Conservation (phyloP, 2,329 filamentous ascomycete species). For the Leptographium radiaticola region DNA sequence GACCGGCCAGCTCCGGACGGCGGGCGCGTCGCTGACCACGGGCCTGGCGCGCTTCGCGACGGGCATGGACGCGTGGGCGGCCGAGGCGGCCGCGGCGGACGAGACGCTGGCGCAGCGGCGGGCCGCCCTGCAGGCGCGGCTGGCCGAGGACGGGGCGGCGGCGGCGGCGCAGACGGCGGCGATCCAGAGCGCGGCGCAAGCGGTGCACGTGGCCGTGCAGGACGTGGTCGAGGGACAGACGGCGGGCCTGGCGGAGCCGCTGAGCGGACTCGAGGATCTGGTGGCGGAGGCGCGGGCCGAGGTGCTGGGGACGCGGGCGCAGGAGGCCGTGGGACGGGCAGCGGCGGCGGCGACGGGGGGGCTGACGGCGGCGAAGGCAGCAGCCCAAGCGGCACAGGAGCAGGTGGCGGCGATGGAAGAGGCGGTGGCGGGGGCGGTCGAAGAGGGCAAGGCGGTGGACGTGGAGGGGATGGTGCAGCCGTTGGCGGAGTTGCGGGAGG, state of each 20-base stretch:
- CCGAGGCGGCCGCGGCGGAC: slow-evolving; percentile 54
- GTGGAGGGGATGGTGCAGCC: too few relatives aligned
- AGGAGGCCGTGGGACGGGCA: too few relatives aligned
- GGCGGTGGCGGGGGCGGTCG: slow-evolving; percentile 40
- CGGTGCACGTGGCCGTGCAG: slow-evolving; percentile 82
- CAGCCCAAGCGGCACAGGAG: too few relatives aligned
- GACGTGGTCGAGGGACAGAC: slow-evolving; percentile 84
- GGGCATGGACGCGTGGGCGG: slow-evolving; percentile 63
- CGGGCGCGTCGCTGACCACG: slow-evolving; percentile 51
- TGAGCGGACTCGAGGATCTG: slow-evolving; percentile 82
- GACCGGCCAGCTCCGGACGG: slow-evolving; percentile 49
- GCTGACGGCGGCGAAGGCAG: too few relatives aligned
- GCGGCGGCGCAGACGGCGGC: slow-evolving; percentile 23
- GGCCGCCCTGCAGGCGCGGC: slow-evolving; percentile 64
- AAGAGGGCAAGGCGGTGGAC: too few relatives aligned
- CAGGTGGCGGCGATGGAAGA: slow-evolving; percentile 48
- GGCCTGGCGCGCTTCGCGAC: slow-evolving; percentile 53
- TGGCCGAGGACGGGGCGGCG: slow-evolving; percentile 79
- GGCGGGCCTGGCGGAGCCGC: slow-evolving; percentile 73
- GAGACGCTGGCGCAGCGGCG: slow-evolving; percentile 60
- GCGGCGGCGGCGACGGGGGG: slow-evolving; percentile 55
- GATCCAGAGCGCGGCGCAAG: slow-evolving; percentile 71
- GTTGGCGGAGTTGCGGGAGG: slow-evolving; percentile 55
- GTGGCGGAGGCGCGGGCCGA: slow-evolving; percentile 77
- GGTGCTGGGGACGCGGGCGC: too few relatives aligned